Percentiles rank a stretch among this genome's conserved stretches.
Evolutionary conservation across 257 asterid species (phyloP).

Genomic region (Nicotiana noctiflora): DNA sequence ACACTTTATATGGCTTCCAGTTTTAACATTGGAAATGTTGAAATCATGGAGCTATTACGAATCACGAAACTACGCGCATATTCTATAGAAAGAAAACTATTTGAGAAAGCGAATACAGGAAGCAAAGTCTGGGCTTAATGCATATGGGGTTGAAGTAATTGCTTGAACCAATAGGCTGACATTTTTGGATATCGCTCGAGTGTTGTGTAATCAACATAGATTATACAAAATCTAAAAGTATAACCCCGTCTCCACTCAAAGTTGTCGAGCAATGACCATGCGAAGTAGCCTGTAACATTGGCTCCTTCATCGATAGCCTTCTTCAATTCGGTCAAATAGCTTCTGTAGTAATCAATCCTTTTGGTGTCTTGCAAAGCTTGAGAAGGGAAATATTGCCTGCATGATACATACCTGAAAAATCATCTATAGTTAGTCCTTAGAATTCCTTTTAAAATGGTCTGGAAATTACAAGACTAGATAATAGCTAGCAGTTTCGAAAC

Average conservation of each 20-base stretch:
- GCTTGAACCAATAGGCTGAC: slow-evolving; percentile 81
- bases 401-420: too few relatives aligned
- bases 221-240: slow-evolving; percentile 74
- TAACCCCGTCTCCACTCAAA: slow-evolving; percentile 88
- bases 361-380: too few relatives aligned
- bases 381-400: too few relatives aligned
- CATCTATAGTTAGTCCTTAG: too few relatives aligned
- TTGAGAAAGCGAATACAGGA: not conserved
- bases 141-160: not conserved
- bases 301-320: slow-evolving; percentile 70
- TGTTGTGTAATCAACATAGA: slow-evolving; percentile 70
- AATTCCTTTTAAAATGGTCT: not conserved
- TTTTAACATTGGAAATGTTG: too few relatives aligned
- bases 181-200: slow-evolving; percentile 76
- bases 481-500: not conserved
- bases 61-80: not conserved
- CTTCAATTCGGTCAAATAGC: slow-evolving; percentile 50
- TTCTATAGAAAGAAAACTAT: not conserved
- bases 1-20: too few relatives aligned
- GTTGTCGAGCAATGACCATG: slow-evolving; percentile 86
- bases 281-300: slow-evolving; percentile 67
- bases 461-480: not conserved
- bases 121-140: not conserved
- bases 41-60: too few relatives aligned
- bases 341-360: too few relatives aligned